These are phyloP conservation scores for Entomortierella chlamydospora DNA, from an alignment of 192 early-diverging fungal species.

Conservation along the genomic window DNA sequence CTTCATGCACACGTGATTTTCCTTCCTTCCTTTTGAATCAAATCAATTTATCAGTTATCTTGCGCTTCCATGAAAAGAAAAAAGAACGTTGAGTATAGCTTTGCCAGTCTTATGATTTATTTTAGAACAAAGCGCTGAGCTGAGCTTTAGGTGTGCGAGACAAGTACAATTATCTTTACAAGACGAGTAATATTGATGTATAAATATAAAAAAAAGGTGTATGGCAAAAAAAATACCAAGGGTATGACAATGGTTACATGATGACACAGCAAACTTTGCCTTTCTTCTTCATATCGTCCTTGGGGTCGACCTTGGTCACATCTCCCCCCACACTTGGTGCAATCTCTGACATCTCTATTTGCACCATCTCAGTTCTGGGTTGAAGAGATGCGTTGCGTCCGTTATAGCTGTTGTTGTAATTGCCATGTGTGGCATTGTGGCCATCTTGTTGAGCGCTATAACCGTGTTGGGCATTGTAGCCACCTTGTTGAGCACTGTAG, in stretches of 20 bases:
- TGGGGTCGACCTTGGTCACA: neutral
- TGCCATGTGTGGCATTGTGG: constrained; percentile 1
- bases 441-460: neutral
- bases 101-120: too few species aligned
- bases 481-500: neutral
- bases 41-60: too few species aligned
- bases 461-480: constrained; percentile 8
- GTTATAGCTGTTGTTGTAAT: neutral
- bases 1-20: too few species aligned
- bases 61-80: too few species aligned
- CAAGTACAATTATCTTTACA: too few species aligned
- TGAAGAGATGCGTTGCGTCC: neutral
- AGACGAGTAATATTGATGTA: too few species aligned
- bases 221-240: neutral
- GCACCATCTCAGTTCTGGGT: constrained; percentile 14
- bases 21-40: too few species aligned
- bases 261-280: constrained; percentile 24
- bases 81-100: too few species aligned
- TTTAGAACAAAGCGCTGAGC: too few species aligned
- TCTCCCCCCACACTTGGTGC: neutral
- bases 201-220: too few species aligned
- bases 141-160: too few species aligned
- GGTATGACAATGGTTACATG: constrained; percentile 11
- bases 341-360: constrained; percentile 25
- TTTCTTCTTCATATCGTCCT: constrained; percentile 19